A percentile compares a stretch with the other conserved stretches of the same genome.
Evolutionary conservation across 345 rosid genomes (phyloP).

Genomic region (Nephelium lappaceum): DNA sequence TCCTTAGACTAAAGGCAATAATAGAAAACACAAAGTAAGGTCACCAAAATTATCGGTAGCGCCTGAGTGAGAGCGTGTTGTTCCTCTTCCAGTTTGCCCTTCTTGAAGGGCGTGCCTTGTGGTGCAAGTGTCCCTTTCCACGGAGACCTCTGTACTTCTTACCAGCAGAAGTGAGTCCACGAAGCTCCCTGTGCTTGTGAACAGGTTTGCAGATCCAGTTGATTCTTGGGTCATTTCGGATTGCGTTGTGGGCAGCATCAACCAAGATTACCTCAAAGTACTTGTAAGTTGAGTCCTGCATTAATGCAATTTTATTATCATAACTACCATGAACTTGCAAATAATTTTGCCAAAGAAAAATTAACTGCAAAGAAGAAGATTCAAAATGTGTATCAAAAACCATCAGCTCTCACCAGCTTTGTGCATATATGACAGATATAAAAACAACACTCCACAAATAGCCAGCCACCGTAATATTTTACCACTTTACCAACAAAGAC

Average conservation of each 20-base stretch:
- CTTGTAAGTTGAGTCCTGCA: conserved; percentile 82
- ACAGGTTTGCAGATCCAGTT: conserved; percentile 88
- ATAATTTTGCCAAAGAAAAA: background rate
- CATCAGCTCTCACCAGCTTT: background rate
- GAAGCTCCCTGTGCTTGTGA: conserved; percentile 83
- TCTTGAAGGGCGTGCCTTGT: conserved; percentile 78
- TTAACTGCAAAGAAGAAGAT: background rate
- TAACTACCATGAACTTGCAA: background rate
- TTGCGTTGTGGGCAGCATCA: conserved; percentile 69
- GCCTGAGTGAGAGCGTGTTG: conserved; percentile 59
- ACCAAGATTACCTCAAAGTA: conserved; percentile 76
- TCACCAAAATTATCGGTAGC: conserved; percentile 55
- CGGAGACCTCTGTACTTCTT: conserved; percentile 83
- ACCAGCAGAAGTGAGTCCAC: conserved; percentile 85
- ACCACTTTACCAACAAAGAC: background rate
- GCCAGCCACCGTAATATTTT: background rate
- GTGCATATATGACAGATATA: background rate
- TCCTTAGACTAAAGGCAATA: conserved; percentile 18
- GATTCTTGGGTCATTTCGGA: conserved; percentile 79
- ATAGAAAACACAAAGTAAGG: conserved; percentile 20
- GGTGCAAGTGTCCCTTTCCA: conserved; percentile 77
- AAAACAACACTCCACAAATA: background rate
- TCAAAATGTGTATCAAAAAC: background rate
- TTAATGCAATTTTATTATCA: background rate
- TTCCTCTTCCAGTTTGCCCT: conserved; percentile 86